phyloP scores from a whole-genome alignment of 78 protist genomes.

The Dictyostelium brefeldianum region DNA sequence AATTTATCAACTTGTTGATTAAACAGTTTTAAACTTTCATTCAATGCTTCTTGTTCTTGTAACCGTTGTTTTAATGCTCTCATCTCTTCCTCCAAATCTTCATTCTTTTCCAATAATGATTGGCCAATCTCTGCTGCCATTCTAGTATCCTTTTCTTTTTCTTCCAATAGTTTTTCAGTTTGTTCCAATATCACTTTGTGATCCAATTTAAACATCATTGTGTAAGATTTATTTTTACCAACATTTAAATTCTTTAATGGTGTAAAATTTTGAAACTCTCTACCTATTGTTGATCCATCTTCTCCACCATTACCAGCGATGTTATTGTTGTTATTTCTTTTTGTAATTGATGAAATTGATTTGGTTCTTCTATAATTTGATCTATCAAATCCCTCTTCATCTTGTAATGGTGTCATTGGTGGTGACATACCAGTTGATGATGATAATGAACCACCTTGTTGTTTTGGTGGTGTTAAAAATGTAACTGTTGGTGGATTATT shows the following conservation, averaged over 20 bases:
- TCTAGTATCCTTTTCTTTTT: conserved; percentile 70
- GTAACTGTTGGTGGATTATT: background rate
- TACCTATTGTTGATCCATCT: background rate
- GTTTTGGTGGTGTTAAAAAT: background rate
- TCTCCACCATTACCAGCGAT: background rate
- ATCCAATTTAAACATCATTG: conserved; percentile 68
- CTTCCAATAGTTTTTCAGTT: conserved; percentile 58
- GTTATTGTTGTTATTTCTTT: background rate
- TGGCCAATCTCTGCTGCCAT: conserved; percentile 79
- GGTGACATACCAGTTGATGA: conserved; percentile 36
- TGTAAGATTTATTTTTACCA: conserved; percentile 39
- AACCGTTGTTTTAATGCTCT: background rate
- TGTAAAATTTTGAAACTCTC: conserved; percentile 37
- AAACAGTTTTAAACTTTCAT: background rate
- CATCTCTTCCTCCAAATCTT: conserved; percentile 59
- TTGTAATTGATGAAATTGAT: conserved; percentile 36
- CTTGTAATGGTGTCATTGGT: conserved; percentile 12
- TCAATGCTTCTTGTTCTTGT: conserved; percentile 21
- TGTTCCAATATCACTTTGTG: conserved; percentile 41
- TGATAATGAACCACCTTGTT: background rate
- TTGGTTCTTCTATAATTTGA: conserved; percentile 35
- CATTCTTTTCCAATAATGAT: conserved; percentile 41
- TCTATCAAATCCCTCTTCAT: conserved; percentile 18
- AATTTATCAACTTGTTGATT: conserved; percentile 25
- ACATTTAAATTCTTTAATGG: conserved; percentile 12